Evolutionary conservation across 768 basidiomycete genomes (phyloP), one percentile per base, ranked within the genome.

Genomic region (Russula emetica): DNA sequence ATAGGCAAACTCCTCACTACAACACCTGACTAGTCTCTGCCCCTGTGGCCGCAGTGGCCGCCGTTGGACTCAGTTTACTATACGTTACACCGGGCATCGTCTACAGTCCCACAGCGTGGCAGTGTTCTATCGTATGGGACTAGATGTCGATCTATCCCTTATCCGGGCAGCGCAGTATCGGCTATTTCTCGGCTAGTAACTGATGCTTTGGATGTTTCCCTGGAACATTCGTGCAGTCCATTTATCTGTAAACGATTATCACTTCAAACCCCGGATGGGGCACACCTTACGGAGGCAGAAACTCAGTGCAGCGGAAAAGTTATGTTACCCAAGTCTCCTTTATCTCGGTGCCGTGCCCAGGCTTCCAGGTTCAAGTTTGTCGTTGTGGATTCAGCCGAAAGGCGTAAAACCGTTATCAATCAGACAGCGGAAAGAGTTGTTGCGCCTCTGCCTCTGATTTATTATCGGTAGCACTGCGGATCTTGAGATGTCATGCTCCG

Each of bases 171-270:
- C 24, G 14, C 38, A 49, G 30, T 45, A 22, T 52, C 63, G 63
- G 63, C 56, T 61, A 56, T 55, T 56, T 64, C 28, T 64, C 59
- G 59, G 63, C 20, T 58, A 61, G 63, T 51, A 45, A 55, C 55
- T 51, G 55, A 61, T 56, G 50, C 32, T 45, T 28, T 22, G 38
- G 58, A 44, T 24, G 47, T 65, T 61, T 55, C 16, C 49, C 32
- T 52, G 50, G 64, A 65, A 65, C 59, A 61, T 65, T 65, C 64
- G 60, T 22, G 28, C 22, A 30, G 24, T 30, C 13, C 34, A 34
- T 64, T 60, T 55, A 61, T 56, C 63, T 60, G 47, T 51, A 54
- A 36, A 49, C 22, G 59, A 61, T 55, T 26, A 42, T 64, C 55
- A 44, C 49, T 56, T 42, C 49, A 28, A 40, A 42, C 10, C 45